These are phyloP conservation scores for Byssochlamys sp. DNA, from an alignment of 2,329 filamentous ascomycete genomes.

Conservation along the genomic window DNA sequence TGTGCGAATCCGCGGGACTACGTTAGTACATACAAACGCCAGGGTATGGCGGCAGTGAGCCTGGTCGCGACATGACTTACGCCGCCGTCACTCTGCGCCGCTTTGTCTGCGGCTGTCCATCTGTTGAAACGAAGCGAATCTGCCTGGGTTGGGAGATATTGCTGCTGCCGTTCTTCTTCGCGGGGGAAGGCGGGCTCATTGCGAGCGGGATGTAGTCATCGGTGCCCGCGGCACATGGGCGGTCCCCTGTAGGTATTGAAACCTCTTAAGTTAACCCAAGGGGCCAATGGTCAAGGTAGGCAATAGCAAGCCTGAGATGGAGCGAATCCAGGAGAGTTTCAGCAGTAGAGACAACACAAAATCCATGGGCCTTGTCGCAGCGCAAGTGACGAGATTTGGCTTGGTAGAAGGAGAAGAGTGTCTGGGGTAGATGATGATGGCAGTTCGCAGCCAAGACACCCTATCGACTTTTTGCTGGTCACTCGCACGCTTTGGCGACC, in stretches of 20 bases:
- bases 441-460: background rate
- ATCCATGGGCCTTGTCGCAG: background rate
- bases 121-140: constrained; percentile 73
- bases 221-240: constrained; percentile 27
- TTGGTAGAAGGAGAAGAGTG: background rate
- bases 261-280: background rate
- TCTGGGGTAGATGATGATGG: background rate
- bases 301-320: background rate
- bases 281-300: background rate
- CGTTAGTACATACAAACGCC: constrained; percentile 4
- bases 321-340: background rate
- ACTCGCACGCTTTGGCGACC: background rate
- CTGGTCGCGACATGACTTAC: constrained; percentile 38
- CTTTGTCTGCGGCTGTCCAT: constrained; percentile 71
- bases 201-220: constrained; percentile 25
- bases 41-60: background rate
- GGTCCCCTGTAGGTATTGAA: constrained; percentile 2
- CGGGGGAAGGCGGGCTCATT: constrained; percentile 31
- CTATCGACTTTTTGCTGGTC: background rate
- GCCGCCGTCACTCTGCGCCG: constrained; percentile 69
- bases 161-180: constrained; percentile 24
- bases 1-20: constrained; percentile 20
- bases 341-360: background rate
- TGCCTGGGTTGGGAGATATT: constrained; percentile 27
- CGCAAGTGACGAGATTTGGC: background rate